phyloP scores from a whole-genome alignment of 148 eudicot genomes.

The Limonium bicolor region DNA sequence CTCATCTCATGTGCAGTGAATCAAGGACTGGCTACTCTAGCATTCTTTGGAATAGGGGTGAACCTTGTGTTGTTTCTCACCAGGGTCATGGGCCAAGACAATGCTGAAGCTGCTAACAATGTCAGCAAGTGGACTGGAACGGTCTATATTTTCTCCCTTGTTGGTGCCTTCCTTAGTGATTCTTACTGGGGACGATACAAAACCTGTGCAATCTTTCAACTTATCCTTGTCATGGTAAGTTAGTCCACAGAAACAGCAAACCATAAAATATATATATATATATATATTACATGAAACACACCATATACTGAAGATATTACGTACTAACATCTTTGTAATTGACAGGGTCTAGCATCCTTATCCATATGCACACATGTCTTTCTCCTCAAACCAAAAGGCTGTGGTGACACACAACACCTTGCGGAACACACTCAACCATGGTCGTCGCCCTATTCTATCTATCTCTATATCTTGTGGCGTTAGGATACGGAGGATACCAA shows the following conservation, averaged over 20 bases:
- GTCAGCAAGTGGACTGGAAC: slow-evolving; percentile 98
- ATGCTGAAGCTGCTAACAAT: slow-evolving; percentile 78
- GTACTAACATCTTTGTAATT: not conserved
- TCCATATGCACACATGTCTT: slow-evolving; percentile 47
- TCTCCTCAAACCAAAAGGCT: slow-evolving; percentile 59
- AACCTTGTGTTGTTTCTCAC: slow-evolving; percentile 78
- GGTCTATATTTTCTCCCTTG: slow-evolving; percentile 82
- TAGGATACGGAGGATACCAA: slow-evolving; percentile 89
- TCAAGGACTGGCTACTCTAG: slow-evolving; percentile 85
- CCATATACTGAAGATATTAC: not conserved
- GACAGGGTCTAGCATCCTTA: slow-evolving; percentile 52
- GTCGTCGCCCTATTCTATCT: slow-evolving; percentile 58
- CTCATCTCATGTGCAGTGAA: slow-evolving; percentile 29
- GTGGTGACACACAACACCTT: slow-evolving; percentile 39
- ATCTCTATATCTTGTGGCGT: slow-evolving; percentile 66
- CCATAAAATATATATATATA: not conserved
- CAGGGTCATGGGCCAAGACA: slow-evolving; percentile 62
- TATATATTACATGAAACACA: not conserved
- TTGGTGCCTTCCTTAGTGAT: slow-evolving; percentile 85
- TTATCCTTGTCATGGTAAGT: slow-evolving; percentile 61
- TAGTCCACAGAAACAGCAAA: not conserved
- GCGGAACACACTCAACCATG: slow-evolving; percentile 50
- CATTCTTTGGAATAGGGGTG: slow-evolving; percentile 90
- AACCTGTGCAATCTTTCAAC: slow-evolving; percentile 78
- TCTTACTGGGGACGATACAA: slow-evolving; percentile 90